Base-by-base conservation (phyloP, 2,329 filamentous ascomycete genomes). In the Polychaeton citri region DNA sequence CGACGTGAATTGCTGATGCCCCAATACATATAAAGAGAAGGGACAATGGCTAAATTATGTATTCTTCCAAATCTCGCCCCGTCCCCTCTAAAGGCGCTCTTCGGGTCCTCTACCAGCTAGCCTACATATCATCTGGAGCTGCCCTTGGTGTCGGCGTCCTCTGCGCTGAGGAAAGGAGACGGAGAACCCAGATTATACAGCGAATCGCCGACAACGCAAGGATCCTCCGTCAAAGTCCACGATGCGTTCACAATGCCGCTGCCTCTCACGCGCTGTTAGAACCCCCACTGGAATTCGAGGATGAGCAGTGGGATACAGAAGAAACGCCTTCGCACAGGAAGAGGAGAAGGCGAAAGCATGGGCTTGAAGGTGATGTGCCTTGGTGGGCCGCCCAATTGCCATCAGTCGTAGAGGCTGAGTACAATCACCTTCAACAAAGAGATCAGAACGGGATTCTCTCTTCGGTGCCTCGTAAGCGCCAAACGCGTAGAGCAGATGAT, bases 71-170 rank as follows among this genome's bases (percentile, higher is more conserved):
- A 39, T 42, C 46, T 31, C 53, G 53, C 42, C 54, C 50, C 32
- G 52, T 53, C 34, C 56, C 57, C 33, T 59, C 57, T 13, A 50
- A 48, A 36, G 53, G 46, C 19, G 52, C 55, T 31, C 53, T 58
- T 33, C 46, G 48, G 33, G 38, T 54, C 32, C 51, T 60, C 30
- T 54, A 54, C 38, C 55, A 59, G 38, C 54, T 59, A 39, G 57
- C 55, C 19, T 59, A 58, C 44, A 56, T 57, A 36, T 55, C 54
- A 10, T 59, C 55, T 28, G 57, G 57, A 21, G 54, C 55, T n/a
- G 55, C 49, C 6, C 50, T 51, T 5, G 56, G 54, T 19, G 44
- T 54, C 9, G 55, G 48, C 6, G 46, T 52, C n/a, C 31, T 60
- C 4, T 52, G 55, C 38, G 47, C 53, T 7, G 57, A 60, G 39